Base-by-base conservation (phyloP, 1,284 basidiomycete genomes). In the Cryptococcus depauperatus region DNA sequence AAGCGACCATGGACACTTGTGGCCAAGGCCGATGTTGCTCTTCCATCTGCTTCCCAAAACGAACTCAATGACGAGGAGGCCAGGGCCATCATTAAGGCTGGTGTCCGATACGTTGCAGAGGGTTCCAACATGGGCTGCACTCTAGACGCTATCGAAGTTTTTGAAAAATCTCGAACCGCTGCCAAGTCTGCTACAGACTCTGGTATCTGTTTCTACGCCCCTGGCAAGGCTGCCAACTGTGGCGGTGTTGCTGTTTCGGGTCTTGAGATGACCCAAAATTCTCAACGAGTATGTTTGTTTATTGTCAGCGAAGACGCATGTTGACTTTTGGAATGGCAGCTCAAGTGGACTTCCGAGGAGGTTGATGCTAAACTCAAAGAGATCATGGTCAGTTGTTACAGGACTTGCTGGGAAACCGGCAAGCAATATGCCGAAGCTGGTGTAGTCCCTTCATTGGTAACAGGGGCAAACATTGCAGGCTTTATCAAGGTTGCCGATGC, bases 211-310 rank as follows among this genome's bases (percentile, higher is more conserved):
- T 83, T 79, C 79, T 84, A 83, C 69, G 81, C 80, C 19, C 82
- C 83, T 44, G 82, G 82, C 50, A 85, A 75, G 67, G 81, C 81
- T 38, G 77, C 80, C 68, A 84, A 84, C 74, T 77, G 76, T 52
- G 81, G 82, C 69, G 81, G 80, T 72, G 80, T 82, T 51, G 80
- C 80, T 53, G 68, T 66, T 33, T 66, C 64, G 14, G 66, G 64
- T 61, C 78, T 87, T 54, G 84, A 86, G 74, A 85, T 86, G 84
- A 81, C 82, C 9, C 84, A 86, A 72, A 84, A 84, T 75, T 81
- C 80, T 58, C 77, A 80, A 56, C 75, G 82, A 19, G n/a, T n/a
- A n/a, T n/a, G n/a, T n/a, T n/a, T n/a, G n/a, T n/a, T n/a, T n/a
- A n/a, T n/a, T n/a, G n/a, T n/a, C n/a, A n/a, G n/a, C n/a, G n/a